A percentile compares a stretch with the other conserved stretches of the same genome.
These are phyloP conservation scores for Termitomyces sp. DNA, from an alignment of 768 basidiomycete species.

Conservation along the genomic window DNA sequence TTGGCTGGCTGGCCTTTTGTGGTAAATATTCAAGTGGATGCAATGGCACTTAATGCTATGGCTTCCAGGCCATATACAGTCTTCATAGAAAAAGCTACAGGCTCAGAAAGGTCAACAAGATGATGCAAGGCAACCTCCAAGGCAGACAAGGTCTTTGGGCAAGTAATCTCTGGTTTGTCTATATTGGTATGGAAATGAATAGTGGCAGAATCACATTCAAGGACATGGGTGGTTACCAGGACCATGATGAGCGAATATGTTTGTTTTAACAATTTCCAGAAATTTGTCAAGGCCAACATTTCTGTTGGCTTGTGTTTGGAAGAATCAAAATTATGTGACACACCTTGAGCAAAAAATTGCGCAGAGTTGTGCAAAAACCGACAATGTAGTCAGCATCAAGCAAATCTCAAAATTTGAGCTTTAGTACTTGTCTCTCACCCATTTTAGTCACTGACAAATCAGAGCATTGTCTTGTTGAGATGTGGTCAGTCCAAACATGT, in stretches of 20 bases:
- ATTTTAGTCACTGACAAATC: too few species aligned
- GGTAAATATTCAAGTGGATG: slow-evolving; percentile 70
- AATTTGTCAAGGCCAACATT: too few species aligned
- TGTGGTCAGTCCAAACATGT: too few species aligned
- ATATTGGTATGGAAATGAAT: slow-evolving; percentile 41
- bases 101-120: too few species aligned
- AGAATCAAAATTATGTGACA: neutral
- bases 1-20: slow-evolving; percentile 92
- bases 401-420: too few species aligned
- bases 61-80: slow-evolving; percentile 99
- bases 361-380: too few species aligned
- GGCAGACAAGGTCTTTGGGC: slow-evolving; percentile 44
- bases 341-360: neutral
- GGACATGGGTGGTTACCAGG: slow-evolving; percentile 28
- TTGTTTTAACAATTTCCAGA: too few species aligned
- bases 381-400: too few species aligned
- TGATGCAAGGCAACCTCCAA: slow-evolving; percentile 51
- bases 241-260: slow-evolving; percentile 19
- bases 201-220: too few species aligned
- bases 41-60: slow-evolving; percentile 57
- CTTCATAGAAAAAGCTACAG: slow-evolving; percentile 93
- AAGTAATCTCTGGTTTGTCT: slow-evolving; percentile 44
- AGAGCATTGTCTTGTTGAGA: too few species aligned
- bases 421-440: too few species aligned
- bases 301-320: slow-evolving; percentile 9